Evolutionary conservation across 164 flowering plant species (phyloP), one percentile per base, ranked within the genome.

Genomic region (Tinospora cordifolia): DNA sequence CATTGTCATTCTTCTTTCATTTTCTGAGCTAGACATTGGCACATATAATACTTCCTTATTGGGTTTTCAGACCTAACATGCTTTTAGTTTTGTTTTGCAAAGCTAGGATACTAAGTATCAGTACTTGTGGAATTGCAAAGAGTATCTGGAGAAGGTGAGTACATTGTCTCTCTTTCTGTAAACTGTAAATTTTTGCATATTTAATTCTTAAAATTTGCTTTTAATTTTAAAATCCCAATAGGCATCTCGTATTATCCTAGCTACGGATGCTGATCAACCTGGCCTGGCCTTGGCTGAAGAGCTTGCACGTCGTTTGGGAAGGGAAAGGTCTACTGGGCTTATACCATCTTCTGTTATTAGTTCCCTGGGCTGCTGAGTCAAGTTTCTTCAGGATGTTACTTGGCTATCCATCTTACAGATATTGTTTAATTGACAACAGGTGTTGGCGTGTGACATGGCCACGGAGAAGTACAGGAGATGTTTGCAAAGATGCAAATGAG

Each of bases 401-500:
- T 47, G 14, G 34, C 15, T 63, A 0, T 34, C 39, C 17, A 17
- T 14, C 41, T 63, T 9, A 34, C 41, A 34, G 44, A 12, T 27
- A 1, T 0, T 27, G 25, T 63, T 34, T 27, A 0, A 63, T 30
- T 21, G 22, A 34, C 66, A 17, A 46, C 84, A 90, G 97, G 82
- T 93, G 97, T 72, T 93, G 96, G 98, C 84, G 90, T 68, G 88
- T 93, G 34, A 88, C 65, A 65, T 93, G 98, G 97, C 98, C 97
- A 27, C 86, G 79, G 77, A 93, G 85, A 82, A 84, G 82, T 76
- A 81, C 81, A 1, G 66, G 8, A 40, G 80, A 79, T 6, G 54
- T 66, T 69, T 91, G 78, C 76, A 93, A 93, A 83, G 98, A 93
- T 83, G 96, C 97, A 67, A 93, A 90, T 79, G 98, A 93, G 96